Base-by-base conservation (phyloP, 2,329 filamentous ascomycete genomes). In the Thielaviopsis euricoi region DNA sequence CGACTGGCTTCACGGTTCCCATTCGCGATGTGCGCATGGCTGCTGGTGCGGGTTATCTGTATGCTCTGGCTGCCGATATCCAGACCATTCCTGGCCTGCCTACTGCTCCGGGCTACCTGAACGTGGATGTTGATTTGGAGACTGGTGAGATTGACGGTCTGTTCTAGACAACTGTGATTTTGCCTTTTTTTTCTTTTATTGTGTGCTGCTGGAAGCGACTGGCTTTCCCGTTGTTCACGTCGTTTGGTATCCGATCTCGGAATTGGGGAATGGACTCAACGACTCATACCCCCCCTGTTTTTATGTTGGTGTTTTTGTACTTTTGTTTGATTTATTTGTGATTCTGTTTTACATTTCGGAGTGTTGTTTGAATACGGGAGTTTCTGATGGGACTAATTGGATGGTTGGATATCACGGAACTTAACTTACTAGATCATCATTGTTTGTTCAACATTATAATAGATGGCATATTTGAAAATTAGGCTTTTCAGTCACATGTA, bases 51-150 rank as follows among this genome's bases (percentile, higher is more conserved):
- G 93, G 93, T 62, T 95, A 95, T 70, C 73, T 95, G 79, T 88
- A 95, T 65, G 93, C 93, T 6, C 79, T 97, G 61, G 93, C 93
- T 57, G 93, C 93, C 15, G 93, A 98, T 67, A 97, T 98, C 64
- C 93, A 97, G 76, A 98, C 93, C 1, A 98, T 98, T 63, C 93
- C 93, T 15, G 93, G 93, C 61, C 76, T 98, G 63, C 91, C 91
- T 10, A 97, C 93, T 9, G 91, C 91, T 21, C 93, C 91, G 9
- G 93, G 93, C 12, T 97, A 97, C 68, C 76, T 97, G 62, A 96
- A 96, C 66, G 90, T 96, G 52, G 91, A 96, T 64, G 84, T 86
- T 43, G 85, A 91, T 65, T 72, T 76, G 6, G 85, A 89, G 74
- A 90, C 85, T n/a, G 87, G 87, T 57, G 86, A 91, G 73, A 88